A percentile compares a stretch with the other conserved stretches of the same genome.
These are phyloP conservation scores for Aspergillus saccharolyticus DNA, from an alignment of 495 filamentous ascomycete species.

Conservation along the genomic window DNA sequence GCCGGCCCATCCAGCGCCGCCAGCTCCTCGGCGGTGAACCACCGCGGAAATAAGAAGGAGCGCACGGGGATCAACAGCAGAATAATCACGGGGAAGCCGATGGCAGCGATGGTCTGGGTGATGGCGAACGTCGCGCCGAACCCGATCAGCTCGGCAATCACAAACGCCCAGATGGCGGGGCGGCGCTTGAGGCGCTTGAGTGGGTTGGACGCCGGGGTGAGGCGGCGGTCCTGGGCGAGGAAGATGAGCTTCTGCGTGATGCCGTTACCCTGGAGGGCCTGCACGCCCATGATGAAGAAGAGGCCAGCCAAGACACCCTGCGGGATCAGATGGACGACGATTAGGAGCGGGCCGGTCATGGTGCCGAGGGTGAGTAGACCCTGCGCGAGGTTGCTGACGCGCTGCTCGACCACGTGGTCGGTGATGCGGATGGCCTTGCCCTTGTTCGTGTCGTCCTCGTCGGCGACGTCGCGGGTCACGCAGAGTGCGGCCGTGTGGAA, in stretches of 20 bases:
- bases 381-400: slow-evolving; percentile 79
- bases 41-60: slow-evolving; percentile 64
- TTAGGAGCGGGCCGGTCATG: slow-evolving; percentile 80
- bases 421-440: slow-evolving; percentile 57
- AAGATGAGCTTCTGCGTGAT: slow-evolving; percentile 80
- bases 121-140: slow-evolving; percentile 91
- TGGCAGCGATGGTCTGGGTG: slow-evolving; percentile 89
- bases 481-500: slow-evolving; percentile 86
- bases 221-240: slow-evolving; percentile 58
- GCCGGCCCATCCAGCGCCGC: slow-evolving; percentile 70
- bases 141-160: slow-evolving; percentile 68
- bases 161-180: slow-evolving; percentile 67
- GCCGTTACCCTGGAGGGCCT: slow-evolving; percentile 75
- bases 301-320: slow-evolving; percentile 84
- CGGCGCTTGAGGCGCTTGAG: slow-evolving; percentile 58
- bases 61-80: slow-evolving; percentile 72
- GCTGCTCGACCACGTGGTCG: slow-evolving; percentile 83
- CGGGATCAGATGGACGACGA: slow-evolving; percentile 79
- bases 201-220: slow-evolving; percentile 63
- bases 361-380: slow-evolving; percentile 80
- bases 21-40: slow-evolving; percentile 66
- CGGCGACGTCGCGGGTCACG: slow-evolving; percentile 59
- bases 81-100: slow-evolving; percentile 90
- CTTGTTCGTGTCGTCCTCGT: slow-evolving; percentile 54
- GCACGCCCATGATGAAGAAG: slow-evolving; percentile 91